A percentile compares a stretch with the other conserved stretches of the same genome.
Evolutionary conservation across 345 rosid species (phyloP).

Genomic region (Xanthoceras sorbifolium): DNA sequence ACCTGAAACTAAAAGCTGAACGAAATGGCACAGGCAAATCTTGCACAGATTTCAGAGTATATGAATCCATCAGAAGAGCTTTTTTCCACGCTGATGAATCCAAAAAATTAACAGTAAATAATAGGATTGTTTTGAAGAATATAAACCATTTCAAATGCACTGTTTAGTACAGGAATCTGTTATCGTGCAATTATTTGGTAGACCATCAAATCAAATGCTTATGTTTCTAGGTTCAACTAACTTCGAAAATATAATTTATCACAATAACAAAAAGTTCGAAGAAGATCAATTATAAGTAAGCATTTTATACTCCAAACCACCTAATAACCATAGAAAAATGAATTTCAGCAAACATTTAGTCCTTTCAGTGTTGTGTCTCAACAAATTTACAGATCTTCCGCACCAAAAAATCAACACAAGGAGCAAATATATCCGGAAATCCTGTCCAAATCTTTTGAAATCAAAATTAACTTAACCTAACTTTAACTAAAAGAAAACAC

Average conservation of each 20-base stretch:
- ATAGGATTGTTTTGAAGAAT: not conserved
- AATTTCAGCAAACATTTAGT: not conserved
- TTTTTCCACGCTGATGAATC: slow-evolving; percentile 25
- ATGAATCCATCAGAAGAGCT: slow-evolving; percentile 59
- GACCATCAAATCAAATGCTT: not conserved
- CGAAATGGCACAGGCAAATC: slow-evolving; percentile 74
- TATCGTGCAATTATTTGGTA: not conserved
- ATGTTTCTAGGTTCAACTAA: not conserved
- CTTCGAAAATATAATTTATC: not conserved
- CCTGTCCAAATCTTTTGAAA: not conserved
- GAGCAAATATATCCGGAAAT: not conserved
- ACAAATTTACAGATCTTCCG: not conserved
- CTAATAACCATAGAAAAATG: not conserved
- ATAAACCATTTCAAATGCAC: not conserved
- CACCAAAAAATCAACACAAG: not conserved
- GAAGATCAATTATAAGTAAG: not conserved
- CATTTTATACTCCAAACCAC: slow-evolving; percentile 1
- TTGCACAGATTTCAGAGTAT: slow-evolving; percentile 67
- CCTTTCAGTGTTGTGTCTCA: not conserved
- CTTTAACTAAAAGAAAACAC: not conserved
- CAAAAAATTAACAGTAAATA: not conserved
- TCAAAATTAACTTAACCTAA: not conserved
- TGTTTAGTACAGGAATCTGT: not conserved
- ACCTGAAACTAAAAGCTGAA: slow-evolving; percentile 83
- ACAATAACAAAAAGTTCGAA: not conserved